Base-by-base conservation (phyloP, 2,329 filamentous ascomycete genomes). In the Colletotrichum eleusines region DNA sequence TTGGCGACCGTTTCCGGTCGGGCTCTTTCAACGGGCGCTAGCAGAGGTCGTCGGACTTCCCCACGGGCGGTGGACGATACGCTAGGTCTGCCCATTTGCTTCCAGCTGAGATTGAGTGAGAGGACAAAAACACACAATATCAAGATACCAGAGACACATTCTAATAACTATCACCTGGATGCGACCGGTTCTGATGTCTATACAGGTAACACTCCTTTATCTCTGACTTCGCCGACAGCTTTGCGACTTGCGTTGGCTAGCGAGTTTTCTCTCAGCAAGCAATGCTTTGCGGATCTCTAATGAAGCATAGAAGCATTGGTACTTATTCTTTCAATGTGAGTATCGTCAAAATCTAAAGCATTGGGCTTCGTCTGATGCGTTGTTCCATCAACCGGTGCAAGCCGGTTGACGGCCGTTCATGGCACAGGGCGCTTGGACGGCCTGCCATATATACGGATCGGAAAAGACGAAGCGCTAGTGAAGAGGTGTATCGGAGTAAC, bases 21-120 rank as follows among this genome's bases (percentile, higher is more conserved):
- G 9, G 40, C 40, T 11, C 7, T 28, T 14, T 46, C n/a, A n/a
- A 20, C 16, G 28, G 42, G 23, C 58, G 64, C 57, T 68, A 63
- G 31, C n/a, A 40, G 46, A 51, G 42, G 44, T 53, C 20, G 28
- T 26, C 68, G 68, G 68, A 71, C 68, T 71, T 71, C 68, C 68
- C 68, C 68, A 71, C 64, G n/a, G 20, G 53, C 6, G 44, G 31
- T 20, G 5, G 26, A 44, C 7, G 28, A 33, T 18, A 53, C 50
- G 48, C 48, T 50, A 23, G 23, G 48, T 28, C 48, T 50, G 12
- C 23, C 28, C 48, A 16, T 28, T 7, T 50, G 23, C 5, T 16
- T 18, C 8, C 5, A 14, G 5, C 23, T 28, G 23, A 26, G 46
- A 3, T 16, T 48, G 12, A 12, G 5, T 16, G 11, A 1, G 9